Base-by-base conservation (phyloP, 1,284 basidiomycete genomes). In the Heterobasidion annosum region DNA sequence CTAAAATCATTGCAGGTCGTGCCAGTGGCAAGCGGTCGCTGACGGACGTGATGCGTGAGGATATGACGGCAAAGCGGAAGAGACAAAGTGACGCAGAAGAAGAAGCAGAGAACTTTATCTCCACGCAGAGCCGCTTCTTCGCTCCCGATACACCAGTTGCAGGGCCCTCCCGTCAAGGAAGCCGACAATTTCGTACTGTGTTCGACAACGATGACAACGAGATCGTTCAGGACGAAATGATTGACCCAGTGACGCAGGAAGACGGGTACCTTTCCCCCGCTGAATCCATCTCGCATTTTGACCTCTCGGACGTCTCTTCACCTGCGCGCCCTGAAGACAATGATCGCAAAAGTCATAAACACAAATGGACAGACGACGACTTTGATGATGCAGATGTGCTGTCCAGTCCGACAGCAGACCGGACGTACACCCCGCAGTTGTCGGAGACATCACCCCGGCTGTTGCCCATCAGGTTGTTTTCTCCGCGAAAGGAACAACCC, bases 191-290 rank as follows among this genome's bases (percentile, higher is more conserved):
- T 3, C 6, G 3, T 5, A 40, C 37, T n/a, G n/a, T 76, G 54
- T 71, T 73, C 25, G 65, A 34, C 8, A 25, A 66, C 48, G 60
- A 63, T 54, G 68, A 71, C 51, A 55, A 65, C 35, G 68, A 50
- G 35, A 34, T 35, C 44, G 33, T 19, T 18, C 53, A 54, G 42
- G 54, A 57, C 49, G 54, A 54, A 16, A 9, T 32, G 33, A 42
- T 42, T 16, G 52, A 74, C 52, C 63, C 59, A 18, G 82, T 88
- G 37, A 71, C 74, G 62, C 88, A 88, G 67, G 88, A 90, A 64
- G 86, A 87, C 60, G 87, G 88, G 40, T 90, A 90, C 66, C 72
- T 84, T 55, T 88, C 87, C 16, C 86, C 85, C 16, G 72, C 78
- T 13, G 71, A 77, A 55, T 81, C 79, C 45, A 68, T 75, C 61